Conservation (phyloP, 2,329 filamentous ascomycete species). For the Mollisia scopiformis region DNA sequence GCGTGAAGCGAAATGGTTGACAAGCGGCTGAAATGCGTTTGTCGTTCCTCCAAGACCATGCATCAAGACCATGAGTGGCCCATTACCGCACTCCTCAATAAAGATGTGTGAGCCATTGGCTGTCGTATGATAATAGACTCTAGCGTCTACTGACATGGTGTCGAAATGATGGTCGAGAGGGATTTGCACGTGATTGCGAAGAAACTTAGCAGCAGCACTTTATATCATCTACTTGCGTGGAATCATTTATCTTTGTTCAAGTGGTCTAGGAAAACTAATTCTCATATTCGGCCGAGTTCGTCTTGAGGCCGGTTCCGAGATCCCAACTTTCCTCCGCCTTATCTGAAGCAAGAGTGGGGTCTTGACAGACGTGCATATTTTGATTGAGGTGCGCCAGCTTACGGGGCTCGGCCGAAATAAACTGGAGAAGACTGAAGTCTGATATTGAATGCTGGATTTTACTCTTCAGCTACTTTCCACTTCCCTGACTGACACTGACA, state of each 20-base stretch:
- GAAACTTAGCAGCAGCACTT: not conserved
- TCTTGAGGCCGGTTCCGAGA: too few species aligned
- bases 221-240: not conserved
- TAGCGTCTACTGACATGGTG: conserved; percentile 26
- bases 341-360: not conserved
- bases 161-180: not conserved
- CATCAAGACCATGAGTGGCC: conserved; percentile 37
- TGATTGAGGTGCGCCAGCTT: not conserved
- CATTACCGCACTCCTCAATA: conserved; percentile 23
- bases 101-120: conserved; percentile 31
- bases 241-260: not conserved
- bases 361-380: not conserved
- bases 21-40: conserved; percentile 24
- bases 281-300: not conserved
- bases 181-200: not conserved
- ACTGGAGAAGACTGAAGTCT: not conserved
- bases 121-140: conserved; percentile 35
- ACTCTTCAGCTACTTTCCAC: not conserved
- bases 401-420: not conserved
- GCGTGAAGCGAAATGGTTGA: conserved; percentile 20
- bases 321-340: too few species aligned
- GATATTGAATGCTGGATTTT: not conserved
- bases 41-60: conserved; percentile 32
- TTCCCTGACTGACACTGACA: too few species aligned
- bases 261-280: too few species aligned